Conservation (phyloP, 2,329 filamentous ascomycete species). For the Drechslerella dactyloides region DNA sequence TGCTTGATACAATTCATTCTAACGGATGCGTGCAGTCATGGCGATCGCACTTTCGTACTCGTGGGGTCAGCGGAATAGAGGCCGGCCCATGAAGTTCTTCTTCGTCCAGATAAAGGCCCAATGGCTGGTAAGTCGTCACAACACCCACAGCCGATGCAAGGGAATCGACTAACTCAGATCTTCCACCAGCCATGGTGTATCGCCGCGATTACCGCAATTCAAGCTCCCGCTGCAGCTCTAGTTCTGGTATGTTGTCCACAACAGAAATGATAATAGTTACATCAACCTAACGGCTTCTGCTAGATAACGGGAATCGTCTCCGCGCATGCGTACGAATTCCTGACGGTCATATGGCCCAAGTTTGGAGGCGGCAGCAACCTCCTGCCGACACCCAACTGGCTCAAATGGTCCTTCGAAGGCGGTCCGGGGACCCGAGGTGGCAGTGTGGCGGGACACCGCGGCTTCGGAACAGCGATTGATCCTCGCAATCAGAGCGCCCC, state of each 20-base stretch:
- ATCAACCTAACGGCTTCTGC: background rate
- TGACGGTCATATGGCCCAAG: slow-evolving; percentile 84
- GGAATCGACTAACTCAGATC: background rate
- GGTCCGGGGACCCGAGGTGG: slow-evolving; percentile 67
- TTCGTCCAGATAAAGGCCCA: slow-evolving; percentile 42
- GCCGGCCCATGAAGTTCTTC: slow-evolving; percentile 40
- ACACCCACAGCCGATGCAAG: background rate
- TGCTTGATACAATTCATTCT: background rate
- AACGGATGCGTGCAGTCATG: slow-evolving; percentile 10
- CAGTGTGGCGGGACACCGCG: slow-evolving; percentile 51
- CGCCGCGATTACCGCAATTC: slow-evolving; percentile 27
- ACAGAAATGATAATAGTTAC: slow-evolving; percentile 1
- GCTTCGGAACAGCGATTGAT: slow-evolving; percentile 40
- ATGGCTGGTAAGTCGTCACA: slow-evolving; percentile 23
- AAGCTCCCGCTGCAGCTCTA: slow-evolving; percentile 19
- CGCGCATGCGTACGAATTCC: slow-evolving; percentile 88
- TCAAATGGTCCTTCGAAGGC: slow-evolving; percentile 70
- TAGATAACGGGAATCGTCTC: slow-evolving; percentile 81
- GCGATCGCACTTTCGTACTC: slow-evolving; percentile 40
- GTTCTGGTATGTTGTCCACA: slow-evolving; percentile 1
- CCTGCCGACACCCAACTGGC: slow-evolving; percentile 73
- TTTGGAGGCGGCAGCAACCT: slow-evolving; percentile 83
- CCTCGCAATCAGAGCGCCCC: slow-evolving; percentile 59
- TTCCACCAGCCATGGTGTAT: slow-evolving; percentile 26
- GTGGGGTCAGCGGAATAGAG: slow-evolving; percentile 42